Base-by-base conservation (phyloP, 805 yeast species). In the Isabelozyma pseudorhagii region DNA sequence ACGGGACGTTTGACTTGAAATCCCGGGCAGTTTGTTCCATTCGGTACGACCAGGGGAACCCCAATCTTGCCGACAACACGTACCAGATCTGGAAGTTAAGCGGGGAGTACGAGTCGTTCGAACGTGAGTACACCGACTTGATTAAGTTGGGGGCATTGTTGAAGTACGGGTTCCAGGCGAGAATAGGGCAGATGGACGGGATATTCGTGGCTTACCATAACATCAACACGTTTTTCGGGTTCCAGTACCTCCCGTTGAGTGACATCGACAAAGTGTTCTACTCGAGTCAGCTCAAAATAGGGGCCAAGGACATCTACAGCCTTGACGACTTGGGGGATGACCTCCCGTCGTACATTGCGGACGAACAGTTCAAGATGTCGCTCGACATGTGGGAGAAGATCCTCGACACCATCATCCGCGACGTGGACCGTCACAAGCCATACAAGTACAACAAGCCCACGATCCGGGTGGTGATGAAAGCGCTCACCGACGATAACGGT, bases 101-200 rank as follows among this genome's bases (percentile, higher is more conserved):
- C 45, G 98, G 97, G 0, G 64, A 66, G 38, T 83, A 68, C 61
- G 97, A 90, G 64, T 87, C 96, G n/a, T 88, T 83, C 63, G 90
- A 87, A 57, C 74, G 92, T 15, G 99, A 93, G 61, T 77, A 79
- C 63, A 76, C 72, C 52, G 98, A 93, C 60, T 76, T 93, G 58
- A 80, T 85, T 14, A 71, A 88, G 50, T 80, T 93, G 1, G 77
- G 75, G 2, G 85, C 94, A 0, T 68, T 93, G 68, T 71, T 93
- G 57, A 93, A 93, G 68, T 93, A 93, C 62, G 80, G 88, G 2
- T 74, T 93, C 55, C 98, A 94, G 66, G 98, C 97, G 0, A 77
- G 97, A 53, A 87, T 93, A 40, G 99, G 98, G 3, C 84, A 87
- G 58, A 93, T 94, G 98, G 97, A 92, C 67, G 99, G 99, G 5